phyloP scores from a whole-genome alignment of 1,284 basidiomycete genomes.

The Trametes hirsuta region DNA sequence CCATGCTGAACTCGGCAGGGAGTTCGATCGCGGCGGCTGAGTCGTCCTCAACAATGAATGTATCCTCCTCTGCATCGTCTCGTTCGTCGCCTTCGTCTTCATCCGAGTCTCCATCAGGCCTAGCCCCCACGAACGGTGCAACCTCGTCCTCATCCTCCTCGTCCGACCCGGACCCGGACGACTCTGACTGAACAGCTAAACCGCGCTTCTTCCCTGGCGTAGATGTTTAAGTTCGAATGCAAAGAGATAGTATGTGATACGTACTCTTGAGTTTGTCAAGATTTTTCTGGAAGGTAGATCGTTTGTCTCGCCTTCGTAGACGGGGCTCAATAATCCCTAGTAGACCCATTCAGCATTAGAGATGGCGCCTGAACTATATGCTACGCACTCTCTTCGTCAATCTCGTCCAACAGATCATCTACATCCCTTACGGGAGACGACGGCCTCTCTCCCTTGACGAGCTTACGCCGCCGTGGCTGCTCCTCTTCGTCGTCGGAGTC shows the following conservation, averaged over 20 bases:
- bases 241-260: constrained; percentile 20
- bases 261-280: constrained; percentile 67
- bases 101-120: constrained; percentile 34
- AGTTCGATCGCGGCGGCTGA: constrained; percentile 48
- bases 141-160: constrained; percentile 40
- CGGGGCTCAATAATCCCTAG: constrained; percentile 67
- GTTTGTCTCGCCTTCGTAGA: constrained; percentile 62
- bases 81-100: not conserved
- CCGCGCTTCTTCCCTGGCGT: constrained; percentile 53
- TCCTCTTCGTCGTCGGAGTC: constrained; percentile 31
- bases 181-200: constrained; percentile 33
- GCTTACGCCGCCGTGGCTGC: constrained; percentile 43
- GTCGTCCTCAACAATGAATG: constrained; percentile 78
- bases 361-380: not conserved
- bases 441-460: constrained; percentile 53
- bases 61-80: constrained; percentile 45
- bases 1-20: constrained; percentile 79
- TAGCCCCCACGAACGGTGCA: constrained; percentile 47
- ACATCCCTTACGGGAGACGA: constrained; percentile 47
- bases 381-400: constrained; percentile 58
- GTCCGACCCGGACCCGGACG: constrained; percentile 42
- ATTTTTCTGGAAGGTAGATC: constrained; percentile 61
- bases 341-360: not conserved
- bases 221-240: not conserved
- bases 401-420: constrained; percentile 53